phyloP scores from a whole-genome alignment of 106 monocot genomes.

The Dendrobium catenatum region DNA sequence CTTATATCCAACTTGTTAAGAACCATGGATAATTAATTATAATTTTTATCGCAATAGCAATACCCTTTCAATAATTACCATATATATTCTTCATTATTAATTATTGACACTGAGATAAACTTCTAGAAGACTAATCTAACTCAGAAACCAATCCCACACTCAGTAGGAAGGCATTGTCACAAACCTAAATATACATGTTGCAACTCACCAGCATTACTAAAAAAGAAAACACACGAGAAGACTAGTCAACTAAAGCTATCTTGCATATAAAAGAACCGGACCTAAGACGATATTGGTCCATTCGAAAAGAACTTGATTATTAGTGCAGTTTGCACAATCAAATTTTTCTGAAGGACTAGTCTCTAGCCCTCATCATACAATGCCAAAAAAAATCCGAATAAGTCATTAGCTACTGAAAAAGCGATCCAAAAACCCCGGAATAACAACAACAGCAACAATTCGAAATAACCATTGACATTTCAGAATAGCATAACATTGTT shows the following conservation, averaged over 20 bases:
- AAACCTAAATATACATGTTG: too few relatives aligned
- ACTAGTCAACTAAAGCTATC: not conserved
- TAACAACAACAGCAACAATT: not conserved
- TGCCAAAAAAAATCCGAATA: not conserved
- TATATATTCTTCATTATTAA: not conserved
- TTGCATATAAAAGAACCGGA: not conserved
- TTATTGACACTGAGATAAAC: not conserved
- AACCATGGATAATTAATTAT: not conserved
- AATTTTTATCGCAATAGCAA: not conserved
- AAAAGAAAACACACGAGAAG: not conserved
- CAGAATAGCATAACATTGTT: not conserved
- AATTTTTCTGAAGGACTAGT: too few relatives aligned
- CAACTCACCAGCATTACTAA: not conserved
- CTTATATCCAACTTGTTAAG: not conserved
- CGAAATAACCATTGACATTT: not conserved
- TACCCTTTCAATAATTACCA: not conserved
- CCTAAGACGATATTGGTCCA: not conserved
- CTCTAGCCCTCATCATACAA: not conserved
- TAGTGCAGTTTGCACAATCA: too few relatives aligned
- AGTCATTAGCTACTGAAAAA: not conserved
- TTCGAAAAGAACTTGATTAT: not conserved
- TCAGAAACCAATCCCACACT: too few relatives aligned
- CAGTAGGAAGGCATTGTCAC: too few relatives aligned
- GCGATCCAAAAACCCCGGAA: not conserved
- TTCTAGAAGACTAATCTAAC: not conserved